Evolutionary conservation across 331 rosid genomes (phyloP).

Genomic region (Rhamnella rubrinervis): DNA sequence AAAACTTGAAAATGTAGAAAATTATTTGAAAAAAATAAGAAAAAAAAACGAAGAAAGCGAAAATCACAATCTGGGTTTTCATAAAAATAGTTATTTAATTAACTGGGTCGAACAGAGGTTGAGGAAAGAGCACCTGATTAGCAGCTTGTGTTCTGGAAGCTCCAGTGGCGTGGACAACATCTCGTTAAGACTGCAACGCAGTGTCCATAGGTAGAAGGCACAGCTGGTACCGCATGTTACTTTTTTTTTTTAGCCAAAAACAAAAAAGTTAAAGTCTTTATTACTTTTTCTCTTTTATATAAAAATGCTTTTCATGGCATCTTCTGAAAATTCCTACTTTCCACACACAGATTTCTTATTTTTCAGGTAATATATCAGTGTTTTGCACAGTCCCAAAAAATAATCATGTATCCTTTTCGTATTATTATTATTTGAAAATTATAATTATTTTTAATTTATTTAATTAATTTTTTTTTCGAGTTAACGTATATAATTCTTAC

Average conservation of each 20-base stretch:
- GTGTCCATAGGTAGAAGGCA: conserved; percentile 16
- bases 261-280: not conserved
- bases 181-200: conserved; percentile 4
- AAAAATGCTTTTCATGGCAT: no score
- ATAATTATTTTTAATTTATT: no score
- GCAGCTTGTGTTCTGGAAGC: conserved; percentile 25
- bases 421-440: no score
- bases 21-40: not conserved
- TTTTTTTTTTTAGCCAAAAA: not conserved
- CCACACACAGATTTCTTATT: conserved; percentile 10
- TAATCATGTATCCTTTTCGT: no score
- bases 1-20: not conserved
- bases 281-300: not conserved
- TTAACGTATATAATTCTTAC: no score
- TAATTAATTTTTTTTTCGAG: no score
- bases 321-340: conserved; percentile 8
- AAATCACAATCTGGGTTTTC: conserved; percentile 31
- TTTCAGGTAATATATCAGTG: not conserved
- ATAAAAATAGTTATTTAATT: conserved; percentile 8
- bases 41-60: not conserved
- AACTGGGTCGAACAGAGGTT: conserved; percentile 12
- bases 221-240: not conserved
- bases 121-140: conserved; percentile 31
- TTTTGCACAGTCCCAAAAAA: no score
- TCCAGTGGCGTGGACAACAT: conserved; percentile 22